Evolutionary conservation across 192 early-diverging fungal genomes (phyloP), one percentile per base, ranked within the genome.

Genomic region (Coemansia asiatica): DNA sequence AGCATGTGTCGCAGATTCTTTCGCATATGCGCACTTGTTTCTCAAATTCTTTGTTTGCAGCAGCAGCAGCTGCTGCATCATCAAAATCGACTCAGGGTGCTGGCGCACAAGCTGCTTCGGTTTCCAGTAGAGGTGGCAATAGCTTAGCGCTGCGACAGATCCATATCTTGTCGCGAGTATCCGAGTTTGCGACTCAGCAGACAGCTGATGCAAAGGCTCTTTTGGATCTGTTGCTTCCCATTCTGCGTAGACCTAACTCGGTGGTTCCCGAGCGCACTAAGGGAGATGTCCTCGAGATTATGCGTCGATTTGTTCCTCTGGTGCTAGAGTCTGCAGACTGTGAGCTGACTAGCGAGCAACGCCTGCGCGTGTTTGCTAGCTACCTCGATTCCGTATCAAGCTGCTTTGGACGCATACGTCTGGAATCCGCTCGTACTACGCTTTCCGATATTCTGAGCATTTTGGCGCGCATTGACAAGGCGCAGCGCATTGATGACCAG

Each of bases 181-280:
- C 94, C 4, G 69, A 79, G 22, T 92, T 88, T 68, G 91, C 94
- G 28, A 85, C 83, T 10, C 69, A 89, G 64, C 83, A 88, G 33
- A 77, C 83, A 0, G 81, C 87, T 54, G 71, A 82, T 51, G 90
- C 93, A 12, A 82, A 86, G 48, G 84, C 80, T 33, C 70, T 98
- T 28, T 64, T 96, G 19, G 87, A 90, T 15, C 84, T 97, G 28
- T 64, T 99, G 60, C 71, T 95, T 59, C 96, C 97, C 29, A 87
- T 88, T 64, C 74, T 95, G 31, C 89, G 90, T 61, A 87, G 88
- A 46, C 87, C 87, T 23, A 66, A 86, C 53, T 81, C 84, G 33
- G 35, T 84, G 3, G 89, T 98, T 8, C 85, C 91, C 0, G 94
- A 96, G 74, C 73, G 81, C 33, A 88, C 88, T 31, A 98, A 98